Conservation (phyloP, 2,329 filamentous ascomycete genomes). For the Xylaria sp. region DNA sequence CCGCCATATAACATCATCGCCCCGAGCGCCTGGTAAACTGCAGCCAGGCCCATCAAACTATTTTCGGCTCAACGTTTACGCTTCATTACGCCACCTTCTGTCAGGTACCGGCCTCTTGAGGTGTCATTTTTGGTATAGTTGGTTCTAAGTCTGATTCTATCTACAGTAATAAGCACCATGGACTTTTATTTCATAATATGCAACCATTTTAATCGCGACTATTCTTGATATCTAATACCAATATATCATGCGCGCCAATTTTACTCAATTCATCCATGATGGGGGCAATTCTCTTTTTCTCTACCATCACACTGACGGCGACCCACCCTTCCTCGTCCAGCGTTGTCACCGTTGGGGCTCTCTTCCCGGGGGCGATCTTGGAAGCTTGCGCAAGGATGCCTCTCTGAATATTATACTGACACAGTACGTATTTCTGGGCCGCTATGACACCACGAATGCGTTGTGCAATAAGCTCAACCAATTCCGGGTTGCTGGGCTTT, state of each 20-base stretch:
- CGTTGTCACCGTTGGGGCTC: slow-evolving; percentile 89
- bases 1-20: slow-evolving; percentile 24
- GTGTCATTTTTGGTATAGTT: neutral
- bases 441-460: slow-evolving; percentile 95
- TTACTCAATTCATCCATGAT: slow-evolving; percentile 87
- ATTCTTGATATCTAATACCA: slow-evolving; percentile 89
- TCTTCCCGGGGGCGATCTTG: slow-evolving; percentile 90
- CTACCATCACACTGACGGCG: slow-evolving; percentile 93
- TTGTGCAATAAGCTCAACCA: slow-evolving; percentile 85
- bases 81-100: neutral
- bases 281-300: slow-evolving; percentile 83
- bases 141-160: neutral
- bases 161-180: neutral
- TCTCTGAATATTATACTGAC: slow-evolving; percentile 93
- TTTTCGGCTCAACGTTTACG: neutral
- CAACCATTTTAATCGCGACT: slow-evolving; percentile 44
- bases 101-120: neutral
- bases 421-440: slow-evolving; percentile 92
- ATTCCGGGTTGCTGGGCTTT: slow-evolving; percentile 78
- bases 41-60: neutral
- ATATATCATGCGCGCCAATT: slow-evolving; percentile 83
- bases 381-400: slow-evolving; percentile 72
- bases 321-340: slow-evolving; percentile 93
- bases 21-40: neutral
- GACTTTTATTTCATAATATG: neutral